Conservation (phyloP, 805 yeast genomes). For the Huiozyma naganishii region DNA sequence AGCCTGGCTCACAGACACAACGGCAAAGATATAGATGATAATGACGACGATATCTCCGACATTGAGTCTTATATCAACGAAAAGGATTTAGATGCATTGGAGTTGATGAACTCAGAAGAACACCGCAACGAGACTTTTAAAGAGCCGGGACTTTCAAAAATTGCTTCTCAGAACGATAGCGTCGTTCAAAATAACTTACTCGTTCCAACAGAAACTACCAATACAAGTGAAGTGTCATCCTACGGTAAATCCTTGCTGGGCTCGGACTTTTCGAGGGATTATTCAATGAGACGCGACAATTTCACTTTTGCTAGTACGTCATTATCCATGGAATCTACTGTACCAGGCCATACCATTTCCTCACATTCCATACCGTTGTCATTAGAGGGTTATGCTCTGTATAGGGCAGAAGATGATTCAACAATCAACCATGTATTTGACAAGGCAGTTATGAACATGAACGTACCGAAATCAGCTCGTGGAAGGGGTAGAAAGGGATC, state of each 20-base stretch:
- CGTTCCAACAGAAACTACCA: slow-evolving; percentile 4
- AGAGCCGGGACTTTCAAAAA: slow-evolving; percentile 1
- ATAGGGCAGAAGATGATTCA: slow-evolving; percentile 19
- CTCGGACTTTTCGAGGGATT: slow-evolving; percentile 23
- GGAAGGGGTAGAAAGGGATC: slow-evolving; percentile 8
- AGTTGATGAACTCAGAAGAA: slow-evolving; percentile 6
- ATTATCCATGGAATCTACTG: slow-evolving; percentile 12
- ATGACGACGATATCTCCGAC: slow-evolving; percentile 16
- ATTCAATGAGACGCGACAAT: slow-evolving; percentile 7
- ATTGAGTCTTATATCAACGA: slow-evolving; percentile 26
- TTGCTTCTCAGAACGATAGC: background rate
- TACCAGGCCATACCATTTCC: slow-evolving; percentile 11
- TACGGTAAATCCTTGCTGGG: slow-evolving; percentile 27
- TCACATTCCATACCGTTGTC: slow-evolving; percentile 21
- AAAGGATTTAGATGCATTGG: slow-evolving; percentile 22
- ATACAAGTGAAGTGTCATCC: slow-evolving; percentile 20
- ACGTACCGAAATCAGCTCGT: slow-evolving; percentile 4
- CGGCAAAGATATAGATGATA: slow-evolving; percentile 2
- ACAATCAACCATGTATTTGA: slow-evolving; percentile 18
- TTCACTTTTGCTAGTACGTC: slow-evolving; percentile 8
- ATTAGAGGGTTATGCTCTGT: slow-evolving; percentile 15
- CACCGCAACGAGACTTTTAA: slow-evolving; percentile 5
- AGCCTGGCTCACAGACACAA: background rate
- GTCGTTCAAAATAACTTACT: slow-evolving; percentile 2
- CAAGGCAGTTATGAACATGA: slow-evolving; percentile 13